phyloP scores from a whole-genome alignment of 2,329 filamentous ascomycete species.

The Clonostachys rhizophaga region DNA sequence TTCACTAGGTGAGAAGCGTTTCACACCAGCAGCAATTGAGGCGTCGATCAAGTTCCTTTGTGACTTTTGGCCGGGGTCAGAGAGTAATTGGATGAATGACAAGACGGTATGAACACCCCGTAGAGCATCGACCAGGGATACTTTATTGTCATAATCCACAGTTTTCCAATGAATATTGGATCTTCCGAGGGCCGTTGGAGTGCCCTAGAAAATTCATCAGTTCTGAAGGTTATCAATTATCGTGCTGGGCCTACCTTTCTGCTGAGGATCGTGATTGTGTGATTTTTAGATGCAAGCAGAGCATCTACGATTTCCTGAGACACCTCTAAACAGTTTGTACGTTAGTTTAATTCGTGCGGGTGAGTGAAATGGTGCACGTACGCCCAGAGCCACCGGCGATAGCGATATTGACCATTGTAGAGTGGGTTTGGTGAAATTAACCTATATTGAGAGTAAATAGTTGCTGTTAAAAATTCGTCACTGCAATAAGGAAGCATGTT shows the following conservation, averaged over 20 bases:
- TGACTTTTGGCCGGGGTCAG: slow-evolving; percentile 18
- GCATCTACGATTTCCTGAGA: not conserved
- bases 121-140: not conserved
- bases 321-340: not conserved
- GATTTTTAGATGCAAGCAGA: not conserved
- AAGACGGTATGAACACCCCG: slow-evolving; percentile 45
- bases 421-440: not conserved
- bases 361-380: not conserved
- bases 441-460: no score
- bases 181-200: no score
- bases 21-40: slow-evolving; percentile 50
- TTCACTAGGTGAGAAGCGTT: slow-evolving; percentile 58
- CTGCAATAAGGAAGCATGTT: no score
- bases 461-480: no score
- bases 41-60: slow-evolving; percentile 46
- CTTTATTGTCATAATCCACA: not conserved
- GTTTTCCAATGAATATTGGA: not conserved
- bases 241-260: not conserved
- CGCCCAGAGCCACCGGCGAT: not conserved
- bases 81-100: slow-evolving; percentile 36
- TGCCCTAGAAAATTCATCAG: no score
- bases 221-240: no score
- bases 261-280: not conserved
- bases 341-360: not conserved
- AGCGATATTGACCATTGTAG: not conserved